Percentiles rank a stretch among this genome's conserved stretches.
Evolutionary conservation across 2,329 filamentous ascomycete genomes (phyloP).

Genomic region (Metarhizium rileyi): DNA sequence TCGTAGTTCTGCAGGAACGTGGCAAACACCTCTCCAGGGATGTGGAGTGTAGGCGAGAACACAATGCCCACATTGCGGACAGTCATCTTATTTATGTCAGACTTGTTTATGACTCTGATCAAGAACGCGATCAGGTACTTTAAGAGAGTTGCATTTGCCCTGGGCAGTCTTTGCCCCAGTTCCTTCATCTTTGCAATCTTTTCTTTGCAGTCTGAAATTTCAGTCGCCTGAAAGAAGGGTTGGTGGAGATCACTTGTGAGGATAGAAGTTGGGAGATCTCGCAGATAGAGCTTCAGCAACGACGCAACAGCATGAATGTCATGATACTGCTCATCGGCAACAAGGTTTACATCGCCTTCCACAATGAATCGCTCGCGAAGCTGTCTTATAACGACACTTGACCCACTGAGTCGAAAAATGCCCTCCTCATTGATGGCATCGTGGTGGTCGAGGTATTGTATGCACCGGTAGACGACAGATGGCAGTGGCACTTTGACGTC

Average conservation of each 20-base stretch:
- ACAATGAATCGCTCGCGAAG: slow-evolving; percentile 88
- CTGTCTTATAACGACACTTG: slow-evolving; percentile 85
- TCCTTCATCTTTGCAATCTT: slow-evolving; percentile 69
- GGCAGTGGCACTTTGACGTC: slow-evolving; percentile 71
- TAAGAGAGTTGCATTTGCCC: slow-evolving; percentile 70
- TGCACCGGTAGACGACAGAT: slow-evolving; percentile 88
- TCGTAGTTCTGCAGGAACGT: slow-evolving; percentile 87
- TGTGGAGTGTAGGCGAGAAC: slow-evolving; percentile 94
- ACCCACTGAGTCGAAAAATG: slow-evolving; percentile 95
- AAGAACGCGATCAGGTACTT: slow-evolving; percentile 81
- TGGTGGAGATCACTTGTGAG: slow-evolving; percentile 83
- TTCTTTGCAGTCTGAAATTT: slow-evolving; percentile 63
- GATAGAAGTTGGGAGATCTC: slow-evolving; percentile 85
- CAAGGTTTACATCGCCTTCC: slow-evolving; percentile 82
- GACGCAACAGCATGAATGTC: slow-evolving; percentile 96
- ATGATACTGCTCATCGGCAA: slow-evolving; percentile 75
- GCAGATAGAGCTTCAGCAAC: slow-evolving; percentile 84
- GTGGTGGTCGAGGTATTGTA: slow-evolving; percentile 82
- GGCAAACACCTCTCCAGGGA: slow-evolving; percentile 88
- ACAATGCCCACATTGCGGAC: slow-evolving; percentile 96
- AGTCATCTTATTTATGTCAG: slow-evolving; percentile 93
- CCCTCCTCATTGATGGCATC: slow-evolving; percentile 80
- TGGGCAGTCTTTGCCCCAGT: slow-evolving; percentile 71
- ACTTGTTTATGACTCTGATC: slow-evolving; percentile 84
- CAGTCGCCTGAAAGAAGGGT: slow-evolving; percentile 77